A percentile compares a stretch with the other conserved stretches of the same genome.
phyloP scores from a whole-genome alignment of 495 filamentous ascomycete genomes.

The Cercophora samala region DNA sequence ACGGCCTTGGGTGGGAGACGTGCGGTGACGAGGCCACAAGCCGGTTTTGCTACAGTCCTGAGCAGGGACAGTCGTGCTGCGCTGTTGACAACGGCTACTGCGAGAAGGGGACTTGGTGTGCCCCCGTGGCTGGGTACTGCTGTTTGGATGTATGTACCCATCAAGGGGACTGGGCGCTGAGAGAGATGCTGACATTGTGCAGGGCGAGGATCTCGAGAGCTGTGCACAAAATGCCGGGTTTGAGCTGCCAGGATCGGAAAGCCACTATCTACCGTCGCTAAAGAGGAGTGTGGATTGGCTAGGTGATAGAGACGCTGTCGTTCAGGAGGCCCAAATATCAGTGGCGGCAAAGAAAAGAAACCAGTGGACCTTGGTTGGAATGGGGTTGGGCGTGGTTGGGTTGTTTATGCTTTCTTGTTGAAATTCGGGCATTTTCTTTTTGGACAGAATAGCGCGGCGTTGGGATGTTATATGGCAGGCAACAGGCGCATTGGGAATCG shows the following conservation, averaged over 20 bases:
- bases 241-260: conserved; percentile 17
- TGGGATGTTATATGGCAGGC: not conserved
- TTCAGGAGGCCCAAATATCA: conserved; percentile 14
- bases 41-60: conserved; percentile 38
- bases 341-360: conserved; percentile 17
- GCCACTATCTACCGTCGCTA: not conserved
- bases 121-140: conserved; percentile 43
- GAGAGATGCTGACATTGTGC: conserved; percentile 16
- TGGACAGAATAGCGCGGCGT: not conserved
- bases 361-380: conserved; percentile 9
- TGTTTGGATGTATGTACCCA: conserved; percentile 20
- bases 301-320: not conserved
- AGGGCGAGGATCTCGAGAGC: conserved; percentile 38
- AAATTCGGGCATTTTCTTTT: not conserved
- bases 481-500: not conserved
- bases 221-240: conserved; percentile 41
- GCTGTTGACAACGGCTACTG: conserved; percentile 39
- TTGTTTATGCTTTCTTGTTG: conserved; percentile 27
- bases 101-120: conserved; percentile 37
- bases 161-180: too few species aligned
- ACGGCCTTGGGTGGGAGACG: conserved; percentile 33
- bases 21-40: conserved; percentile 34
- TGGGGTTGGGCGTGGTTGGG: conserved; percentile 22
- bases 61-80: conserved; percentile 41
- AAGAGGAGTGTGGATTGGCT: not conserved